These are phyloP conservation scores for Cladophialophora chaetospira DNA, from an alignment of 2,329 filamentous ascomycete species.

Conservation along the genomic window DNA sequence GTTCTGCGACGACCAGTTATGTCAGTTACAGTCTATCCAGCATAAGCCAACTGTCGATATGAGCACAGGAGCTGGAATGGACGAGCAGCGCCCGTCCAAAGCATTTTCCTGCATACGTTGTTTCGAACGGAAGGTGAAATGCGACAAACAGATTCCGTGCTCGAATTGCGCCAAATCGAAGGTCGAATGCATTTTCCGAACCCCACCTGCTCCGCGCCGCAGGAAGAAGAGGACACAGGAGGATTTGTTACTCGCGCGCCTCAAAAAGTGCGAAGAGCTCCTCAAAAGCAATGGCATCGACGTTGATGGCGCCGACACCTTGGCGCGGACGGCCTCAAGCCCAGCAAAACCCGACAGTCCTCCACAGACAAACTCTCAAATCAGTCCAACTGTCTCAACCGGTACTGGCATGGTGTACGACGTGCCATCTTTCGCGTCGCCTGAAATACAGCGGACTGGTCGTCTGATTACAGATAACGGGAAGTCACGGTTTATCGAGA, in stretches of 20 bases:
- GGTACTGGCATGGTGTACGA: background rate
- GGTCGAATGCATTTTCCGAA: slow-evolving; percentile 41
- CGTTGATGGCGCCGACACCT: slow-evolving; percentile 13
- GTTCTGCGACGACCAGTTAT: background rate
- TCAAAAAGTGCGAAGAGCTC: slow-evolving; percentile 32
- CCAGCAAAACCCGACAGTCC: background rate
- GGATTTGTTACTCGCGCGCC: slow-evolving; percentile 31
- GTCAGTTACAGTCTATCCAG: too few relatives aligned
- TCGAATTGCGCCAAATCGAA: slow-evolving; percentile 48
- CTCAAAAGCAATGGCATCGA: slow-evolving; percentile 31
- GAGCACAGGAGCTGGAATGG: background rate
- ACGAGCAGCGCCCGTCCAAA: slow-evolving; percentile 22
- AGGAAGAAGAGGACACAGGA: slow-evolving; percentile 35
- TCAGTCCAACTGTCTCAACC: slow-evolving; percentile 1
- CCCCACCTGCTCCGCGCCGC: slow-evolving; percentile 33
- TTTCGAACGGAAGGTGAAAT: slow-evolving; percentile 46
- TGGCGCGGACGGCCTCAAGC: background rate
- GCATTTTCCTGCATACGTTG: slow-evolving; percentile 34
- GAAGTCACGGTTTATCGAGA: slow-evolving; percentile 32
- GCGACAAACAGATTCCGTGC: slow-evolving; percentile 44
- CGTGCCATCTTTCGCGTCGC: background rate
- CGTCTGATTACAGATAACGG: slow-evolving; percentile 27
- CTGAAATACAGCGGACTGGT: slow-evolving; percentile 13
- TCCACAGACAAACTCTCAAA: background rate
- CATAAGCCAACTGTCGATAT: too few relatives aligned